phyloP scores from a whole-genome alignment of 345 rosid species.

The Fremontodendron californicum region DNA sequence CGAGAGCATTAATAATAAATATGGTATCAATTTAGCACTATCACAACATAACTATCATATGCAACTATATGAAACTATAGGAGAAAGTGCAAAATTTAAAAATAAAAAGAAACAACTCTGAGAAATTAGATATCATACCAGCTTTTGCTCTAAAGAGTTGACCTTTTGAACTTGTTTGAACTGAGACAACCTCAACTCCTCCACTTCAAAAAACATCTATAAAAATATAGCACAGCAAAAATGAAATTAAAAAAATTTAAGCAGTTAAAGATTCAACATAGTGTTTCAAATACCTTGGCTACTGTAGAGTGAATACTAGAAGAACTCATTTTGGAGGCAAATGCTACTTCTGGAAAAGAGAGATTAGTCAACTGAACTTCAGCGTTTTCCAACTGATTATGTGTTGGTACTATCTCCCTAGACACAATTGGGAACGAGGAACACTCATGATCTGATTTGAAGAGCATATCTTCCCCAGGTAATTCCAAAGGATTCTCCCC shows the following conservation, averaged over 20 bases:
- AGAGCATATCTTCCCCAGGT: neutral
- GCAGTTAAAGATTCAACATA: neutral
- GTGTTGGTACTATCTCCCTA: slow-evolving; percentile 16
- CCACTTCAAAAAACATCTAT: slow-evolving; percentile 37
- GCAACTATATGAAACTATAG: neutral
- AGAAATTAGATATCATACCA: slow-evolving; percentile 34
- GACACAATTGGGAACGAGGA: slow-evolving; percentile 24
- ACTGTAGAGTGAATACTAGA: slow-evolving; percentile 18
- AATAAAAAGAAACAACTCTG: neutral
- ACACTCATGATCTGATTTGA: slow-evolving; percentile 19
- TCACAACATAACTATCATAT: neutral
- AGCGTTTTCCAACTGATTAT: slow-evolving; percentile 18
- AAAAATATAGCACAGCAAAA: slow-evolving; percentile 6
- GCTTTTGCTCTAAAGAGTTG: slow-evolving; percentile 41
- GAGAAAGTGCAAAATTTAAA: neutral
- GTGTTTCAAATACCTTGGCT: slow-evolving; percentile 32
- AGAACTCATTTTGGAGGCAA: slow-evolving; percentile 18
- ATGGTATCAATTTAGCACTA: neutral
- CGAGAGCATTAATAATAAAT: neutral
- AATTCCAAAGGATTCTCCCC: neutral
- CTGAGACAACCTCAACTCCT: slow-evolving; percentile 40
- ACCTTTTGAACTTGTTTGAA: slow-evolving; percentile 34
- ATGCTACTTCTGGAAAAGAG: slow-evolving; percentile 6
- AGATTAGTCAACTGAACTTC: slow-evolving; percentile 8
- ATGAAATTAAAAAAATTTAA: neutral